Evolutionary conservation across 371 early-diverging fungal species (phyloP).

Genomic region (Mucor saturninus): DNA sequence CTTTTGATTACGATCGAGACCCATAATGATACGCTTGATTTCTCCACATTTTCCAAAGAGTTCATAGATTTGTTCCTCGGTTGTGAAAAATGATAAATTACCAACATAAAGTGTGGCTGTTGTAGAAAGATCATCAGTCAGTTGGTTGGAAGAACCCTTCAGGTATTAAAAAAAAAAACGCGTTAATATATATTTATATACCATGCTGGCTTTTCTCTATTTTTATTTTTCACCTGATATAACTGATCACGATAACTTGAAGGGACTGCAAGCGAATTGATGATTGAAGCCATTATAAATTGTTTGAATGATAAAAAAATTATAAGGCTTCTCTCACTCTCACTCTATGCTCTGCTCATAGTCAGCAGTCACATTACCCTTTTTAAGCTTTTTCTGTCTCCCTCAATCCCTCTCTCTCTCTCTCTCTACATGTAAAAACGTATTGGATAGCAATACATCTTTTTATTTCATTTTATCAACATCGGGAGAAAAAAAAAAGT

Average conservation of each 20-base stretch:
- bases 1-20: conserved; percentile 90
- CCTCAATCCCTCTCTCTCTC: too few species aligned
- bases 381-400: too few species aligned
- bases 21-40: conserved; percentile 98
- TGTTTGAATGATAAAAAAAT: conserved; percentile 7
- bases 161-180: background rate
- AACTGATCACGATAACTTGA: conserved; percentile 87
- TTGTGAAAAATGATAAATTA: conserved; percentile 97
- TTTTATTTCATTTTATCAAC: too few species aligned
- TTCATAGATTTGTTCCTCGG: conserved; percentile 98
- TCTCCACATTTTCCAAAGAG: conserved; percentile 96
- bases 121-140: conserved; percentile 67
- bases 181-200: background rate
- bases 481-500: background rate
- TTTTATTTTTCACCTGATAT: conserved; percentile 59
- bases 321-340: background rate
- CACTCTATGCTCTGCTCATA: background rate
- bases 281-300: conserved; percentile 63
- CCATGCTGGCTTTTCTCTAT: background rate
- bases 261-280: conserved; percentile 83
- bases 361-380: background rate
- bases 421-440: too few species aligned
- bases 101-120: conserved; percentile 96
- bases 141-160: conserved; percentile 76
- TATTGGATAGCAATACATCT: too few species aligned